phyloP scores from a whole-genome alignment of 805 yeast species.

The Candida endomychidarum region DNA sequence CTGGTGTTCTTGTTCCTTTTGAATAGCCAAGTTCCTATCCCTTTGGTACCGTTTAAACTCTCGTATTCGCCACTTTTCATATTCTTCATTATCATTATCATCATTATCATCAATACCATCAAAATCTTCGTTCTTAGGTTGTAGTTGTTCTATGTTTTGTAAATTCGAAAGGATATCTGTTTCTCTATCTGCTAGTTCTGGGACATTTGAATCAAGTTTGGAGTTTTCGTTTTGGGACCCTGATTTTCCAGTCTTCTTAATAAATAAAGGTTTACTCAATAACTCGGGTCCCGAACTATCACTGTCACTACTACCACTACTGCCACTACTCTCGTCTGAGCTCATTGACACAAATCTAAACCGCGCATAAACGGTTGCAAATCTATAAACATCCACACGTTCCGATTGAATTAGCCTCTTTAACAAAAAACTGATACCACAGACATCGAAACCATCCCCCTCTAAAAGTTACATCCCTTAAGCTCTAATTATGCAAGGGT shows the following conservation, averaged over 20 bases:
- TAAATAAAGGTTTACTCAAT: constrained; percentile 13
- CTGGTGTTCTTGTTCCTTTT: constrained; percentile 26
- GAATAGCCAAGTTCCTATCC: constrained; percentile 21
- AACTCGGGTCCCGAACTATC: neutral
- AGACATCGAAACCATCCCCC: too few species aligned
- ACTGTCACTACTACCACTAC: neutral
- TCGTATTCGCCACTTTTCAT: constrained; percentile 28
- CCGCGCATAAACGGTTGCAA: neutral
- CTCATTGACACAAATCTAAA: neutral
- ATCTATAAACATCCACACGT: neutral
- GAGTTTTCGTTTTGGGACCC: neutral
- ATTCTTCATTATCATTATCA: constrained; percentile 31
- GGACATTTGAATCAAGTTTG: too few species aligned
- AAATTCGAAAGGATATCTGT: constrained; percentile 1
- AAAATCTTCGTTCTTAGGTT: constrained; percentile 15
- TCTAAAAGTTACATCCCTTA: too few species aligned
- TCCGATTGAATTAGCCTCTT: too few species aligned
- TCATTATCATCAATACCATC: constrained; percentile 38
- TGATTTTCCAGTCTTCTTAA: constrained; percentile 8
- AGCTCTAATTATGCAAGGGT: too few species aligned
- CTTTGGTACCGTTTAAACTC: constrained; percentile 26
- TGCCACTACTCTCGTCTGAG: neutral
- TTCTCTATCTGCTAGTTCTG: neutral
- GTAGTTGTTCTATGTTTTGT: neutral
- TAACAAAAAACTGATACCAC: too few species aligned